Evolutionary conservation across 1,284 basidiomycete species (phyloP).

Genomic region (Exsudoporus floridanus): DNA sequence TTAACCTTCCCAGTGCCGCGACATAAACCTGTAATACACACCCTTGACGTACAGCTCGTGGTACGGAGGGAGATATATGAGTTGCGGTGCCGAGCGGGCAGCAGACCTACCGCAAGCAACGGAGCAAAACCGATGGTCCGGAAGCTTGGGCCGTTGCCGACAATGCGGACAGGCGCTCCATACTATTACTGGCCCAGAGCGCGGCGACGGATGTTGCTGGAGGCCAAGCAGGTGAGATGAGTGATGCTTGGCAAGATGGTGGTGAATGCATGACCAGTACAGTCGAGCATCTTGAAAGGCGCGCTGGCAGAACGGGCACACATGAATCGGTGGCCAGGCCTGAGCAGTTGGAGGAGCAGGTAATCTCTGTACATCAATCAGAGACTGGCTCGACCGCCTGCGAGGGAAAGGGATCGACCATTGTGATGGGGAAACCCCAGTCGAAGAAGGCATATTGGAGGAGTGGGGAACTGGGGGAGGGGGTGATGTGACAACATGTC

Average conservation of each 20-base stretch:
- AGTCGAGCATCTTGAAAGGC: neutral
- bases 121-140: conserved; percentile 25
- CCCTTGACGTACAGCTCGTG: conserved; percentile 14
- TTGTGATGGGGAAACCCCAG: neutral
- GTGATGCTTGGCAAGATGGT: neutral
- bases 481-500: no score
- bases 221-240: neutral
- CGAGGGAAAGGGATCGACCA: neutral
- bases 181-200: neutral
- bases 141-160: conserved; percentile 13
- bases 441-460: conserved; percentile 10
- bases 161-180: conserved; percentile 21
- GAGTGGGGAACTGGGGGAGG: neutral
- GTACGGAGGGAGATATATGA: conserved; percentile 12
- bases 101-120: conserved; percentile 13
- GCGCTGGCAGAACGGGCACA: neutral
- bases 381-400: neutral
- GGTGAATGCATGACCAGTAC: neutral
- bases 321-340: neutral
- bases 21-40: neutral
- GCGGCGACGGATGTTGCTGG: neutral
- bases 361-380: no score
- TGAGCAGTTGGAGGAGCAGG: neutral
- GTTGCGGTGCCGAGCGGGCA: conserved; percentile 15
- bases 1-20: neutral